Evolutionary conservation across 2,329 filamentous ascomycete species (phyloP).

Genomic region (Dactylellina sp.): DNA sequence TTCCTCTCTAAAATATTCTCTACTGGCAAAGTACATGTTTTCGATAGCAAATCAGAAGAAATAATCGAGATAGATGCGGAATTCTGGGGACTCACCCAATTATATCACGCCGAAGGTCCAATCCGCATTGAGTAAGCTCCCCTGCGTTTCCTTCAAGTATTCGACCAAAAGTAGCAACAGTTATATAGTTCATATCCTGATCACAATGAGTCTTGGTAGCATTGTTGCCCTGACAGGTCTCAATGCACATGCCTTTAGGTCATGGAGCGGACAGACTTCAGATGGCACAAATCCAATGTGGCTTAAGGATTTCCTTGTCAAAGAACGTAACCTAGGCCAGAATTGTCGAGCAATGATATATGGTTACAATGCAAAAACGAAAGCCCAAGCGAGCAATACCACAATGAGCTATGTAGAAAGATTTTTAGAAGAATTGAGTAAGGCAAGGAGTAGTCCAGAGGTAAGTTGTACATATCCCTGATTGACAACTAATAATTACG

Average conservation of each 20-base stretch:
- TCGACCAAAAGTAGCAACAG: neutral
- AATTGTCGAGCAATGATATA: conserved; percentile 57
- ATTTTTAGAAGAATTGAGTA: conserved; percentile 56
- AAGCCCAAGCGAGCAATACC: conserved; percentile 10
- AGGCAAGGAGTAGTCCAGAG: conserved; percentile 38
- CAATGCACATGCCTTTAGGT: conserved; percentile 58
- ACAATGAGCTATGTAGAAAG: conserved; percentile 45
- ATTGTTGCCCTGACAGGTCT: conserved; percentile 57
- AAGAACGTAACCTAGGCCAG: conserved; percentile 36
- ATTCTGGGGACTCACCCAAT: conserved; percentile 57
- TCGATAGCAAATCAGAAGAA: neutral
- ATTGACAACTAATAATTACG: neutral
- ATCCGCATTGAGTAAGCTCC: conserved; percentile 52
- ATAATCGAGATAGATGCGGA: conserved; percentile 45
- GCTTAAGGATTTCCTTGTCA: conserved; percentile 56
- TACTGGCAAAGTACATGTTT: conserved; percentile 10
- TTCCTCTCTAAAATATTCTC: conserved; percentile 1
- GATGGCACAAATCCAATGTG: conserved; percentile 44
- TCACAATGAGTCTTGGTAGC: neutral
- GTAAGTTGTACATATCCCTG: conserved; percentile 11
- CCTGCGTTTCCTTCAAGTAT: neutral
- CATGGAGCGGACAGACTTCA: conserved; percentile 39
- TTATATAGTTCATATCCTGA: no score
- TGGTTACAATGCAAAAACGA: conserved; percentile 57
- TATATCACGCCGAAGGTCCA: conserved; percentile 36